A percentile compares a stretch with the other conserved stretches of the same genome.
Evolutionary conservation across 768 basidiomycete genomes (phyloP).

Genomic region (Suillus sp.): DNA sequence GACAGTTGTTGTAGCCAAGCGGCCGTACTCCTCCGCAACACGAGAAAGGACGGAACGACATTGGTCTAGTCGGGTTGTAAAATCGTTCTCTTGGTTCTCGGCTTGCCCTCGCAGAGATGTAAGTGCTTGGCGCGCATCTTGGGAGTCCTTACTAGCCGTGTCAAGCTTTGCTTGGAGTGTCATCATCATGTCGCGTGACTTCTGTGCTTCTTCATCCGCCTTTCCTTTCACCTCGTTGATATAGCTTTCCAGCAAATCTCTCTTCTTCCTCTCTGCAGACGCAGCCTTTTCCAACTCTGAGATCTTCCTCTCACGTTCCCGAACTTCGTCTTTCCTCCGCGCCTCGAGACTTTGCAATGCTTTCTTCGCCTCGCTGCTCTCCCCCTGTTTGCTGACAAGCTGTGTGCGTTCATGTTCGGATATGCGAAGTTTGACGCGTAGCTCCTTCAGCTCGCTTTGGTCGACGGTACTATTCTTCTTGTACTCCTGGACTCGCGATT

Average conservation of each 20-base stretch:
- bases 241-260: slow-evolving; percentile 48
- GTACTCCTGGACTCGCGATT: slow-evolving; percentile 61
- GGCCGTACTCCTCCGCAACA: slow-evolving; percentile 56
- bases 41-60: slow-evolving; percentile 46
- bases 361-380: slow-evolving; percentile 52
- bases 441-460: slow-evolving; percentile 63
- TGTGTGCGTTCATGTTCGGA: slow-evolving; percentile 61
- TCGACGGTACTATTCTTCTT: slow-evolving; percentile 51
- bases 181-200: slow-evolving; percentile 36
- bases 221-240: slow-evolving; percentile 45
- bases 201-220: slow-evolving; percentile 42
- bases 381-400: slow-evolving; percentile 52
- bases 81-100: slow-evolving; percentile 43
- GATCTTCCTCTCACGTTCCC: slow-evolving; percentile 55
- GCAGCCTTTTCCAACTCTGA: slow-evolving; percentile 57
- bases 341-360: slow-evolving; percentile 50
- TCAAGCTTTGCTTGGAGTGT: slow-evolving; percentile 41
- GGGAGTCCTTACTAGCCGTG: slow-evolving; percentile 39
- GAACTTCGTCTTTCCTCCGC: slow-evolving; percentile 55
- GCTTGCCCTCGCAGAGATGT: slow-evolving; percentile 34
- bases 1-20: slow-evolving; percentile 49
- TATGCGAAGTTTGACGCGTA: slow-evolving; percentile 57
- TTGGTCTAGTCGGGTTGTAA: slow-evolving; percentile 54
- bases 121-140: slow-evolving; percentile 36
- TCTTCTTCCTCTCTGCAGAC: slow-evolving; percentile 50